Evolutionary conservation across 2,329 filamentous ascomycete species (phyloP), one percentile per base, ranked within the genome.

Genomic region (Orbilia quercus): DNA sequence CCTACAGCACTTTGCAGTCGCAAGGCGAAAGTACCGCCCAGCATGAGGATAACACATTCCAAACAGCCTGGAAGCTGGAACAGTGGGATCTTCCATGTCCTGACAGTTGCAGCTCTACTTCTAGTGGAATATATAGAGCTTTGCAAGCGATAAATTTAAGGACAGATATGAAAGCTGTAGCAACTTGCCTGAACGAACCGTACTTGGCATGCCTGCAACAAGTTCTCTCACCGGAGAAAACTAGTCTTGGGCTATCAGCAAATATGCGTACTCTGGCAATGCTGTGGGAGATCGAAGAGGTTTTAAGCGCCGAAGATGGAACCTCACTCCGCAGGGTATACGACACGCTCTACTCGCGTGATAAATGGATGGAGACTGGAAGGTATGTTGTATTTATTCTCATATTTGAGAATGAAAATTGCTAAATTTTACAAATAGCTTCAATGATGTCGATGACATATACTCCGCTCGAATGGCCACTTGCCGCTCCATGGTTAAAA

Each of bases 1-100:
- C 94, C 0, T 89, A 93, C 78, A 90, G 90, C 4, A 83, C 98
- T 22, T 83, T 93, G 6, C 87, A 90, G 65, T 86, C 84, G 6
- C 88, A 92, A 66, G 85, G 89, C 64, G 85, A 84, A 20, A 81
- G 85, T 7, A 86, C 87, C 36, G 75, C 60, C 6, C 72, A 70
- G 22, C 84, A 83, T 25, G 85, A 85, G 2, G 89, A 92, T 50
- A 90, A 86, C 74, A 91, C 91, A 59, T 90, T 96, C 75, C 86
- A 88, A 59, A 91, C 91, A 4, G 92, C 93, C 18, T 87, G 91
- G 71, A 90, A 90, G 75, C 83, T 98, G 14, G 92, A 95, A 76
- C 90, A 94, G 78, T 99, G 95, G 95, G 93, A 97, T 79, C 84
- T 98, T 18, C 90, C 91, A 12, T 88, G 89, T 0, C 91, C 92